Percentiles rank a stretch among this genome's conserved stretches.
Evolutionary conservation across 176 grass and related monocot genomes (phyloP).

Genomic region (Rhynchospora pubera): DNA sequence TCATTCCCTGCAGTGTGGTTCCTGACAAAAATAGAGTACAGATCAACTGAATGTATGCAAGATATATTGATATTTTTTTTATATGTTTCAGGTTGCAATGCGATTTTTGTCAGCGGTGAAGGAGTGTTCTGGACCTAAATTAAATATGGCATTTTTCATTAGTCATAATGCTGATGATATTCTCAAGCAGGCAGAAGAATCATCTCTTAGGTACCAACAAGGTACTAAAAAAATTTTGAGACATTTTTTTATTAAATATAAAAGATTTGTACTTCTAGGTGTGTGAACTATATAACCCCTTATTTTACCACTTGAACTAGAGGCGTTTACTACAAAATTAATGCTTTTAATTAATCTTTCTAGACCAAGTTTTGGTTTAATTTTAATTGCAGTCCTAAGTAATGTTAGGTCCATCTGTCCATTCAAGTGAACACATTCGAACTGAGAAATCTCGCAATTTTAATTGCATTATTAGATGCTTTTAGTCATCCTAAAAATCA

Average conservation of each 20-base stretch:
- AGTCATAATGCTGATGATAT: conserved; percentile 42
- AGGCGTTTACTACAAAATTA: too few species aligned
- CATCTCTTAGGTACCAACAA: conserved; percentile 49
- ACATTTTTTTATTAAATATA: neutral
- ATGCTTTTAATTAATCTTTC: too few species aligned
- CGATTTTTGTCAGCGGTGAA: conserved; percentile 57
- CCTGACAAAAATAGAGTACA: neutral
- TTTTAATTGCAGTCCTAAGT: too few species aligned
- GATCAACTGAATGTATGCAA: neutral
- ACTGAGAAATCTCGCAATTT: too few species aligned
- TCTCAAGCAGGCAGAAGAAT: conserved; percentile 57
- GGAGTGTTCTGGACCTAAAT: conserved; percentile 31
- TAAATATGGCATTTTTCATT: conserved; percentile 82
- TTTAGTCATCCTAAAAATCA: too few species aligned
- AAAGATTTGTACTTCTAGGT: too few species aligned
- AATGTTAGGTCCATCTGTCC: too few species aligned
- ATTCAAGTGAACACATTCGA: too few species aligned
- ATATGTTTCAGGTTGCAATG: conserved; percentile 41
- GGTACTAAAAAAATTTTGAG: conserved; percentile 28
- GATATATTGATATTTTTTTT: neutral
- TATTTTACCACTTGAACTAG: neutral
- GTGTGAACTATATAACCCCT: too few species aligned
- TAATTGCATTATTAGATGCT: too few species aligned
- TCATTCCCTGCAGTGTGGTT: neutral
- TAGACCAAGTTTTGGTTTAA: too few species aligned